Percentiles rank a stretch among this genome's conserved stretches.
Evolutionary conservation across 805 yeast genomes (phyloP).

Genomic region (Kuraishia capsulata): DNA sequence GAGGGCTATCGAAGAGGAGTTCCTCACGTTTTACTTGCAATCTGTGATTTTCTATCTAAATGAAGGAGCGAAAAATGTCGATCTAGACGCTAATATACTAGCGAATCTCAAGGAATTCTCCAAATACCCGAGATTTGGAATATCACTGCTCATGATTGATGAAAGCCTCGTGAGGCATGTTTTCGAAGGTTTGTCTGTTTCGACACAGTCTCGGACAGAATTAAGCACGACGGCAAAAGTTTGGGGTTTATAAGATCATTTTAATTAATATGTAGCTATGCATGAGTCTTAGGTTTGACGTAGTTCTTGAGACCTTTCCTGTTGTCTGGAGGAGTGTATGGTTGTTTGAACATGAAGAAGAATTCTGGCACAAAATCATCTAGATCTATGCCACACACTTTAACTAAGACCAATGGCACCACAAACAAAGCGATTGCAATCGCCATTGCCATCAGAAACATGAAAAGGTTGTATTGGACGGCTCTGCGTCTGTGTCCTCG

Average conservation of each 20-base stretch:
- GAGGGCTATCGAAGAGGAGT: constrained; percentile 34
- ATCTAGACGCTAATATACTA: neutral
- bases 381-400: constrained; percentile 28
- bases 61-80: too few relatives aligned
- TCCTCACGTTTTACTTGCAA: constrained; percentile 36
- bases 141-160: neutral
- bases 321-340: constrained; percentile 19
- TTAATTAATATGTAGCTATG: constrained; percentile 2
- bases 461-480: constrained; percentile 22
- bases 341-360: constrained; percentile 30
- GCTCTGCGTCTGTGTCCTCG: constrained; percentile 26
- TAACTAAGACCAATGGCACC: constrained; percentile 28
- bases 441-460: constrained; percentile 24
- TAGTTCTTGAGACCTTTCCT: constrained; percentile 29
- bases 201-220: neutral
- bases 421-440: constrained; percentile 25
- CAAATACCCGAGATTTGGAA: neutral
- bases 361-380: constrained; percentile 30
- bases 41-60: too few relatives aligned
- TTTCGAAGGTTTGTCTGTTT: neutral
- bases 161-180: neutral
- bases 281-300: constrained; percentile 13
- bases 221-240: constrained; percentile 1
- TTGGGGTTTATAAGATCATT: too few relatives aligned
- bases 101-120: neutral